Evolutionary conservation across 805 yeast genomes (phyloP), one percentile per base, ranked within the genome.

Genomic region (Candida gorgasii): DNA sequence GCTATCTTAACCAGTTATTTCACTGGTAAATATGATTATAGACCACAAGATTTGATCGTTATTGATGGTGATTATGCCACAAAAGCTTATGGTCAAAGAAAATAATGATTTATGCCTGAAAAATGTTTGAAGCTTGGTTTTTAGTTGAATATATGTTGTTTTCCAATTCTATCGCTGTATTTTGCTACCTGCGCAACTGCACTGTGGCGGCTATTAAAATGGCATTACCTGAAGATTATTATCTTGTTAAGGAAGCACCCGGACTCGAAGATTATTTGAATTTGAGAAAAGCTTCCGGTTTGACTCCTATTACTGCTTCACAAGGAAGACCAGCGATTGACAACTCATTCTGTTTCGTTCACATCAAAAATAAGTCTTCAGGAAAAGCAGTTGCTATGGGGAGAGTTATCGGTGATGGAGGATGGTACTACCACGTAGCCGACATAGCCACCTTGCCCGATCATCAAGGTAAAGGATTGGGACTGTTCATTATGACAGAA

Each of bases 31-130:
- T 61, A 60, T 39, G 86, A 85, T 57, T 86, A 85, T 70, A 74
- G 83, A 53, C 84, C 87, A n/a, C 83, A 82, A 58, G 89, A 86
- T 62, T 62, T 86, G 45, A 85, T 85, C 59, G 82, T 84, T 48
- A 75, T 78, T 46, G 72, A 82, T 52, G 93, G 93, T 47, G 72
- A 79, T 46, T 86, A 85, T 54, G 85, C 81, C 43, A 85, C 92
- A 45, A 79, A 72, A 59, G 79, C 90, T 16, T 85, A 85, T 55
- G 93, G 93, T 50, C 55, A 67, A 44, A 62, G 70, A 51, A 56
- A 59, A 30, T 44, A 45, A 29, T 11, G 28, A 24, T 24, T 24
- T 6, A 24, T 11, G 28, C 12, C 28, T 14, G n/a, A n/a, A 28
- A 36, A 37, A 22, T 17, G 22, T 16, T 34, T 34, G 19, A 34